These are phyloP conservation scores for Theobroma cacao DNA, from an alignment of 345 rosid species.

Conservation along the genomic window DNA sequence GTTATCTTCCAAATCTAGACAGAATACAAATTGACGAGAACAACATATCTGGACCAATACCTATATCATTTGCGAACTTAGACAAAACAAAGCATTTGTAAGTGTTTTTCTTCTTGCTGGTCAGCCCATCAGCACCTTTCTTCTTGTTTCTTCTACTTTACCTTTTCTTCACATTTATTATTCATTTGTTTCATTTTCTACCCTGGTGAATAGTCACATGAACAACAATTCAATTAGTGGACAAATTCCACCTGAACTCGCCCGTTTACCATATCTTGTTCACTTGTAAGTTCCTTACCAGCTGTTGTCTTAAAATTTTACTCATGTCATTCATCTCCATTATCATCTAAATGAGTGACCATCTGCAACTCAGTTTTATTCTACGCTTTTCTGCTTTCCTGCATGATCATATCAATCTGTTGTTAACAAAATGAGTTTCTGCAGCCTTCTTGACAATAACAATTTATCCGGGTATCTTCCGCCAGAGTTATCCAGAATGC, in stretches of 20 bases:
- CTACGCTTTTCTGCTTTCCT: conserved; percentile 1
- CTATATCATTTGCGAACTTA: conserved; percentile 76
- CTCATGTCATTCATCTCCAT: conserved; percentile 5
- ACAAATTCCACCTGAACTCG: conserved; percentile 80
- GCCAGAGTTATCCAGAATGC: conserved; percentile 65
- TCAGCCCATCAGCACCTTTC: neutral
- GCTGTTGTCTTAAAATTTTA: conserved; percentile 10
- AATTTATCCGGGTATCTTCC: conserved; percentile 86
- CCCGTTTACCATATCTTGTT: conserved; percentile 71
- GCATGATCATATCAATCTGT: neutral
- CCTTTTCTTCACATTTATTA: conserved; percentile 9
- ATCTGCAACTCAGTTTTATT: conserved; percentile 2
- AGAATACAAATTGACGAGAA: conserved; percentile 97
- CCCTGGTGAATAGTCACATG: conserved; percentile 75
- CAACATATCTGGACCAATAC: conserved; percentile 74
- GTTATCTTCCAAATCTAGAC: conserved; percentile 76
- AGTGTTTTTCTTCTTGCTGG: conserved; percentile 34
- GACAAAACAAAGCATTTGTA: conserved; percentile 90
- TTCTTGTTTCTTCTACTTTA: neutral
- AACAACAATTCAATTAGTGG: conserved; percentile 97
- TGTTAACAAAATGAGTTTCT: conserved; percentile 16
- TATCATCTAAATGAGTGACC: neutral
- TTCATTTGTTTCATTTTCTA: conserved; percentile 21
- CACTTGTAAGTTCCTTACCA: conserved; percentile 75
- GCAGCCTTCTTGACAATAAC: conserved; percentile 93